A percentile compares a stretch with the other conserved stretches of the same genome.
phyloP scores from a whole-genome alignment of 306 rosid species.

The Sesbania bispinosa region DNA sequence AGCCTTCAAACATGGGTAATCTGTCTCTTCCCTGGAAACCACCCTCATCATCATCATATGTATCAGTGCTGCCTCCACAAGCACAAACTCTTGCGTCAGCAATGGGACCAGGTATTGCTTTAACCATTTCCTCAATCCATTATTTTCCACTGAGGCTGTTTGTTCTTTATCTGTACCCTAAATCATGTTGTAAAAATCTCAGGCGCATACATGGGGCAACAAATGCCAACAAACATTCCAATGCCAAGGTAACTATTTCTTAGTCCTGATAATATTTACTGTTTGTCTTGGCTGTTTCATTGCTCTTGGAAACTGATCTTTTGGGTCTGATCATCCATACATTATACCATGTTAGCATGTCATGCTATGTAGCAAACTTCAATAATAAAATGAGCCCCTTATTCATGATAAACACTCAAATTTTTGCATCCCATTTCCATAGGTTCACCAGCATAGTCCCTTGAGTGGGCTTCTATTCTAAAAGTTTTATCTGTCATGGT shows the following conservation, averaged over 20 bases:
- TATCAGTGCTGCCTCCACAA: conserved; percentile 44
- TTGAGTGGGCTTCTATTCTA: neutral
- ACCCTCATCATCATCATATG: conserved; percentile 39
- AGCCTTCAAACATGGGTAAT: conserved; percentile 49
- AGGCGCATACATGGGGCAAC: conserved; percentile 69
- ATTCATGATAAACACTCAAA: too few species aligned
- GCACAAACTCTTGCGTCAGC: conserved; percentile 47
- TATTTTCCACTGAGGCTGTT: conserved; percentile 4
- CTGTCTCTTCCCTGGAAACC: conserved; percentile 65
- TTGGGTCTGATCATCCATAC: neutral
- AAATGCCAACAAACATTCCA: conserved; percentile 47
- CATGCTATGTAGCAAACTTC: too few species aligned
- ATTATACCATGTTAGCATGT: neutral
- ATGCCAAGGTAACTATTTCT: conserved; percentile 53
- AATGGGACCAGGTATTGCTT: conserved; percentile 51
- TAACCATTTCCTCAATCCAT: conserved; percentile 1
- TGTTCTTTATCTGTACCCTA: conserved; percentile 16
- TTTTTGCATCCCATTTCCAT: conserved; percentile 10
- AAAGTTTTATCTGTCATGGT: neutral
- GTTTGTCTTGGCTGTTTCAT: neutral
- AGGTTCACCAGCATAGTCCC: neutral
- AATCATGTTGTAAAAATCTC: conserved; percentile 42
- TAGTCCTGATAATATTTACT: neutral
- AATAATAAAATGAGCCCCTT: too few species aligned
- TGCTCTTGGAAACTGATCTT: neutral